phyloP scores from a whole-genome alignment of 352 stramenopile species.

The Saprolegnia parasitica region DNA sequence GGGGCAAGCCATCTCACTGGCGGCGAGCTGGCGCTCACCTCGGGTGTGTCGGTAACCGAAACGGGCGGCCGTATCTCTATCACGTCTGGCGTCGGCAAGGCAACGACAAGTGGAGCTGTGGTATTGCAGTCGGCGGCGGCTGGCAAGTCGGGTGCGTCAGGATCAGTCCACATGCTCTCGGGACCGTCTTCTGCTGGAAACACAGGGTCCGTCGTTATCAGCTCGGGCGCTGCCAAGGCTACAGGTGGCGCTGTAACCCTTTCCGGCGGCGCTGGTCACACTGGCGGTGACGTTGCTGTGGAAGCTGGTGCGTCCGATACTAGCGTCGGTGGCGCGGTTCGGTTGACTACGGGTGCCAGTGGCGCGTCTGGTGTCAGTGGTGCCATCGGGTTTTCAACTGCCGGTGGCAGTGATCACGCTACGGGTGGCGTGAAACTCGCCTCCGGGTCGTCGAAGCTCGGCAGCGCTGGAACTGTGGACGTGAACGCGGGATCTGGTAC shows the following conservation, averaged over 20 bases:
- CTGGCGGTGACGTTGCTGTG: conserved; percentile 42
- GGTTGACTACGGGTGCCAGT: conserved; percentile 44
- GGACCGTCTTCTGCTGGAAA: conserved; percentile 32
- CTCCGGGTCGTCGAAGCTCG: conserved; percentile 10
- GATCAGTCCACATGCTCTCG: not conserved
- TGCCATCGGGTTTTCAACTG: conserved; percentile 18
- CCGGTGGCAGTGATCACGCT: conserved; percentile 13
- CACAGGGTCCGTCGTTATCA: conserved; percentile 40
- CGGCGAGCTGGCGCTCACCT: not conserved
- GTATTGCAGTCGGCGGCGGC: conserved; percentile 41
- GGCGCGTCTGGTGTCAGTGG: conserved; percentile 36
- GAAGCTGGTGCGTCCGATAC: conserved; percentile 36
- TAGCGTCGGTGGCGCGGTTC: conserved; percentile 37
- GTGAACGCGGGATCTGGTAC: conserved; percentile 5
- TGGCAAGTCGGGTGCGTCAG: conserved; percentile 20
- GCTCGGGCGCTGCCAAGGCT: conserved; percentile 38
- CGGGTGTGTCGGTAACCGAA: conserved; percentile 3
- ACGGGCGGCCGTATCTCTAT: conserved; percentile 41
- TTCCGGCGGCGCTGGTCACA: conserved; percentile 40
- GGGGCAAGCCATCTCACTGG: conserved; percentile 12
- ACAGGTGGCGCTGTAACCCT: conserved; percentile 45
- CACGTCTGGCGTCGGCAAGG: conserved; percentile 40
- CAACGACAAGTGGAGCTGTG: conserved; percentile 41
- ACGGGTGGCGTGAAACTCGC: conserved; percentile 5
- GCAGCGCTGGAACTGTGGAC: conserved; percentile 9